Conservation (phyloP, 805 yeast species). For the Zygosaccharomyces siamensis region DNA sequence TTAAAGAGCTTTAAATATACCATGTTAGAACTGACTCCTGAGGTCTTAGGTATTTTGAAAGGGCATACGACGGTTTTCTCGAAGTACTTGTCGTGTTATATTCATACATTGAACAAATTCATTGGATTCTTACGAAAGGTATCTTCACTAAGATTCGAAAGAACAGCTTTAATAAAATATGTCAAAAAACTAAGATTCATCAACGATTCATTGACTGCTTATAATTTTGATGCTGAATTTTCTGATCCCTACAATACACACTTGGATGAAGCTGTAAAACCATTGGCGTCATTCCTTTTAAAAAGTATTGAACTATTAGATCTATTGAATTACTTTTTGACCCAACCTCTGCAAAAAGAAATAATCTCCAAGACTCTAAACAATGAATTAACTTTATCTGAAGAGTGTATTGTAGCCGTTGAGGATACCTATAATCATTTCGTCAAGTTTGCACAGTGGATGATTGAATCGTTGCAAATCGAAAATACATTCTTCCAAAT, state of each 20-base stretch:
- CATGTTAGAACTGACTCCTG: slow-evolving; percentile 5
- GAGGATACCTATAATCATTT: slow-evolving; percentile 33
- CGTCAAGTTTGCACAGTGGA: slow-evolving; percentile 36
- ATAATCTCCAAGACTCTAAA: slow-evolving; percentile 34
- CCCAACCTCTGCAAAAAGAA: slow-evolving; percentile 33
- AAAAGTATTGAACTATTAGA: slow-evolving; percentile 31
- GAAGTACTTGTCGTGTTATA: slow-evolving; percentile 27
- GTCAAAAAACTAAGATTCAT: slow-evolving; percentile 35
- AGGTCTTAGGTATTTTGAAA: slow-evolving; percentile 3
- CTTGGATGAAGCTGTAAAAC: slow-evolving; percentile 15
- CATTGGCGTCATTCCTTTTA: slow-evolving; percentile 22
- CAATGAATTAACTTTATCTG: slow-evolving; percentile 22
- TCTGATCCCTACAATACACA: not conserved
- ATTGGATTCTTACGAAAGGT: slow-evolving; percentile 32
- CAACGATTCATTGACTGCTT: slow-evolving; percentile 24
- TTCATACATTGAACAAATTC: slow-evolving; percentile 31
- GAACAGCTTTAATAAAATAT: slow-evolving; percentile 33
- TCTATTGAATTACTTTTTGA: slow-evolving; percentile 30
- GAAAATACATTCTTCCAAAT: slow-evolving; percentile 19
- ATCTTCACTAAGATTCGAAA: slow-evolving; percentile 30
- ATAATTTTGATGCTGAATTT: slow-evolving; percentile 7
- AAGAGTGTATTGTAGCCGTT: slow-evolving; percentile 20
- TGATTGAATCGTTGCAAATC: slow-evolving; percentile 28
- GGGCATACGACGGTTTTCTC: slow-evolving; percentile 18
- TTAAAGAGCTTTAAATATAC: not conserved